Evolutionary conservation across 2,329 filamentous ascomycete genomes (phyloP).

Genomic region (Penicillium sp.): DNA sequence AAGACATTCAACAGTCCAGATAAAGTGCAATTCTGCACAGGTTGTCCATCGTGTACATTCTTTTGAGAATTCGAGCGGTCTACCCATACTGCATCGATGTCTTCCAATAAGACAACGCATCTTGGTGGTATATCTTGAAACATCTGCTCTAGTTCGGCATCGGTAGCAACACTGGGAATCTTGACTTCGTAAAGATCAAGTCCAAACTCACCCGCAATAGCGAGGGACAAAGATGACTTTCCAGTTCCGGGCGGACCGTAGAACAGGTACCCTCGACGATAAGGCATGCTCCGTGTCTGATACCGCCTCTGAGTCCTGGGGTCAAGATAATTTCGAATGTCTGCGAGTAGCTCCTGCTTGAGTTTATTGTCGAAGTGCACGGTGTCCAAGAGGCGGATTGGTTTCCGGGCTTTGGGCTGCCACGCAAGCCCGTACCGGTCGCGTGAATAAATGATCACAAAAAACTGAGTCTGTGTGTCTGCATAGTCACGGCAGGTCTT

Average conservation of each 20-base stretch:
- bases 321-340: conserved; percentile 12
- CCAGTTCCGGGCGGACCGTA: conserved; percentile 94
- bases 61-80: conserved; percentile 1
- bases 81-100: conserved; percentile 12
- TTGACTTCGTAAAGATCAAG: conserved; percentile 62
- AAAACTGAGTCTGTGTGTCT: conserved; percentile 9
- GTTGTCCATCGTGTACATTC: conserved; percentile 2
- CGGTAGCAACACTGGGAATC: conserved; percentile 12
- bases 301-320: conserved; percentile 18
- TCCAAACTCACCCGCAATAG: conserved; percentile 58
- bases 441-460: conserved; percentile 11
- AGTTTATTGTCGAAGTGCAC: conserved; percentile 12
- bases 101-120: conserved; percentile 11
- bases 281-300: conserved; percentile 56
- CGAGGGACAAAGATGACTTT: conserved; percentile 58
- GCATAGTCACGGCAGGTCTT: conserved; percentile 10
- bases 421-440: conserved; percentile 12
- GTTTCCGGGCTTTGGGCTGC: conserved; percentile 11
- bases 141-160: conserved; percentile 9
- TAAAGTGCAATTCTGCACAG: conserved; percentile 49
- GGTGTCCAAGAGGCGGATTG: conserved; percentile 7
- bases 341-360: conserved; percentile 11
- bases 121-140: conserved; percentile 11
- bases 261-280: conserved; percentile 74
- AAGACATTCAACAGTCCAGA: conserved; percentile 79